Evolutionary conservation across 305 asterid species (phyloP).

Genomic region (Fraxinus platypoda): DNA sequence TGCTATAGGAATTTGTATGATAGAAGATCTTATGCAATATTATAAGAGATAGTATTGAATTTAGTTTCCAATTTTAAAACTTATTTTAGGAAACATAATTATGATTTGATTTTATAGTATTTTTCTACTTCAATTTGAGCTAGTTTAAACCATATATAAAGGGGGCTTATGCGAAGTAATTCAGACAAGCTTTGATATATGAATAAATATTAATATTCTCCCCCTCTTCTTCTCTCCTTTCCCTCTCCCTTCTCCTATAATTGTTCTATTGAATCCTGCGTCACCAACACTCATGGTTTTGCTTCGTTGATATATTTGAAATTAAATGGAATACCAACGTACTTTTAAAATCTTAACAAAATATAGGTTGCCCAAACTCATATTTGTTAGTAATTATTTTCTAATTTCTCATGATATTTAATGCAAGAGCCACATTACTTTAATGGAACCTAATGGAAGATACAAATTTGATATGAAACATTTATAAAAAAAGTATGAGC

Average conservation of each 20-base stretch:
- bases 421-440: not conserved
- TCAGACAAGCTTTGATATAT: not conserved
- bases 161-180: not conserved
- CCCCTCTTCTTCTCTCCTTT: not conserved
- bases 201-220: not conserved
- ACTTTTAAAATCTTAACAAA: not conserved
- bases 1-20: not conserved
- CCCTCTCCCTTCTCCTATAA: not conserved
- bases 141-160: not conserved
- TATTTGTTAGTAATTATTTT: not conserved
- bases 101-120: not conserved
- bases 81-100: not conserved
- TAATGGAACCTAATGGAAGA: not conserved
- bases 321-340: not conserved
- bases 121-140: not conserved
- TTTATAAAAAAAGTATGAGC: not conserved
- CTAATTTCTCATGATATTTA: conserved; percentile 12
- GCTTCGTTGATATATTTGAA: not conserved
- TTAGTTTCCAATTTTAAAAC: not conserved
- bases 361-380: not conserved
- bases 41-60: not conserved
- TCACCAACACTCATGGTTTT: not conserved
- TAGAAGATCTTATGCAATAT: not conserved
- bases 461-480: not conserved
- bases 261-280: not conserved